phyloP scores from a whole-genome alignment of 257 asterid genomes.

The Solanum sitiens region DNA sequence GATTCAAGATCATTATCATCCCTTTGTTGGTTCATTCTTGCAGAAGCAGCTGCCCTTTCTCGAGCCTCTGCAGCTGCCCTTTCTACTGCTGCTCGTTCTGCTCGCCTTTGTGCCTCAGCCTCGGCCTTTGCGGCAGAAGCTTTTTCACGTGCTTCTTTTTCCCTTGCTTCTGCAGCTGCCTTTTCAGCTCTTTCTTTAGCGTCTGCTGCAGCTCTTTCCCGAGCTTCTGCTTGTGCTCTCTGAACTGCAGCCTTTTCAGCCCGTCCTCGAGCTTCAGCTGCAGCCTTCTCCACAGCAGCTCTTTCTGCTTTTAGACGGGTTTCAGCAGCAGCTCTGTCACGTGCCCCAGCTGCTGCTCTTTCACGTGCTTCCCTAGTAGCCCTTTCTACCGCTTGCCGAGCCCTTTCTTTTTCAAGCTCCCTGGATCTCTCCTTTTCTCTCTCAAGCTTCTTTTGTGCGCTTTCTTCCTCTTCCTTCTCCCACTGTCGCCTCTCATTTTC shows the following conservation, averaged over 20 bases:
- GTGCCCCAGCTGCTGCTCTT: slow-evolving; percentile 74
- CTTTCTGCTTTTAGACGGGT: slow-evolving; percentile 69
- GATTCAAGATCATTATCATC: slow-evolving; percentile 82
- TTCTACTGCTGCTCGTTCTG: slow-evolving; percentile 82
- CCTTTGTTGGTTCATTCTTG: slow-evolving; percentile 66
- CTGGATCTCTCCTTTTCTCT: slow-evolving; percentile 59
- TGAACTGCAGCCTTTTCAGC: slow-evolving; percentile 93
- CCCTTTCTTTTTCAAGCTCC: slow-evolving; percentile 71
- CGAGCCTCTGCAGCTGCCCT: slow-evolving; percentile 90
- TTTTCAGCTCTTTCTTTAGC: slow-evolving; percentile 83
- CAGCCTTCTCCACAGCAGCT: slow-evolving; percentile 68
- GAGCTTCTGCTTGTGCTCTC: slow-evolving; percentile 94
- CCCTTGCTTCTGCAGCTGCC: slow-evolving; percentile 84
- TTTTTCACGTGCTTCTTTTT: slow-evolving; percentile 55
- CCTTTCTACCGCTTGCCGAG: slow-evolving; percentile 84
- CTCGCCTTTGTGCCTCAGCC: slow-evolving; percentile 59
- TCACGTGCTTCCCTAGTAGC: slow-evolving; percentile 97
- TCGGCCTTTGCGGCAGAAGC: slow-evolving; percentile 50
- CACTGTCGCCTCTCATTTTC: slow-evolving; percentile 62
- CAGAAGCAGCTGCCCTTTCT: slow-evolving; percentile 65
- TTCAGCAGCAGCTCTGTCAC: slow-evolving; percentile 59
- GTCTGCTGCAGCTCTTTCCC: slow-evolving; percentile 91
- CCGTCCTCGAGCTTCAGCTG: slow-evolving; percentile 79
- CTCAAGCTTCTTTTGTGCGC: slow-evolving; percentile 67
- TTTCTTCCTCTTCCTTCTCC: slow-evolving; percentile 68